Evolutionary conservation across 257 asterid genomes (phyloP).

Genomic region (Misopates orontium): DNA sequence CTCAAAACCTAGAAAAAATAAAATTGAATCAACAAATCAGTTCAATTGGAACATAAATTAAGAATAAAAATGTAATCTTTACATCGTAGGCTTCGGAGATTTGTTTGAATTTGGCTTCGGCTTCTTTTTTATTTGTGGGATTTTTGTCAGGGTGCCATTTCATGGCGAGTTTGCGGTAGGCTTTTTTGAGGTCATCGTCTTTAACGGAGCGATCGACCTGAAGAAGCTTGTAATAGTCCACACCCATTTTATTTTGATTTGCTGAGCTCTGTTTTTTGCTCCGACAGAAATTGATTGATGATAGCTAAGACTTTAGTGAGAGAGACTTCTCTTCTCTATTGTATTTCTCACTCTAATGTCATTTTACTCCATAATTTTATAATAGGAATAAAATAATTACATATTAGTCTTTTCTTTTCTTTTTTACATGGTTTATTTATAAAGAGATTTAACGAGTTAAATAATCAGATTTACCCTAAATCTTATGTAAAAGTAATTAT

Average conservation of each 20-base stretch:
- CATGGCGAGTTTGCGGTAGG: constrained; percentile 70
- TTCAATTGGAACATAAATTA: not conserved
- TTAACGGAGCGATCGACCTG: constrained; percentile 57
- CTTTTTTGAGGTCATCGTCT: constrained; percentile 70
- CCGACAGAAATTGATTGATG: too few species aligned
- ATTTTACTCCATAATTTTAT: too few species aligned
- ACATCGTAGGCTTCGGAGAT: constrained; percentile 80
- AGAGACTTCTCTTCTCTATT: too few species aligned
- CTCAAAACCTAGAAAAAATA: constrained; percentile 48
- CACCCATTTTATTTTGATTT: constrained; percentile 42
- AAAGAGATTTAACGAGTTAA: too few species aligned
- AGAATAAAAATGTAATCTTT: not conserved
- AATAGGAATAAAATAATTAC: too few species aligned
- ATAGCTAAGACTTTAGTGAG: too few species aligned
- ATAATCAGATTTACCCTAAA: too few species aligned
- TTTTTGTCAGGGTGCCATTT: constrained; percentile 79
- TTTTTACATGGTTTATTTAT: too few species aligned
- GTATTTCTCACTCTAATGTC: too few species aligned
- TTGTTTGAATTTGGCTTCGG: constrained; percentile 72
- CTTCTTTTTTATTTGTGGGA: constrained; percentile 63
- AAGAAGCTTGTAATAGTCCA: constrained; percentile 63
- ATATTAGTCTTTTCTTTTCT: too few species aligned
- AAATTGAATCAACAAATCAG: not conserved
- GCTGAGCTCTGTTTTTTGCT: not conserved
- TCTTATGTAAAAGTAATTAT: too few species aligned